Evolutionary conservation across 805 yeast species (phyloP), one percentile per base, ranked within the genome.

Genomic region (Candida peoriensis): DNA sequence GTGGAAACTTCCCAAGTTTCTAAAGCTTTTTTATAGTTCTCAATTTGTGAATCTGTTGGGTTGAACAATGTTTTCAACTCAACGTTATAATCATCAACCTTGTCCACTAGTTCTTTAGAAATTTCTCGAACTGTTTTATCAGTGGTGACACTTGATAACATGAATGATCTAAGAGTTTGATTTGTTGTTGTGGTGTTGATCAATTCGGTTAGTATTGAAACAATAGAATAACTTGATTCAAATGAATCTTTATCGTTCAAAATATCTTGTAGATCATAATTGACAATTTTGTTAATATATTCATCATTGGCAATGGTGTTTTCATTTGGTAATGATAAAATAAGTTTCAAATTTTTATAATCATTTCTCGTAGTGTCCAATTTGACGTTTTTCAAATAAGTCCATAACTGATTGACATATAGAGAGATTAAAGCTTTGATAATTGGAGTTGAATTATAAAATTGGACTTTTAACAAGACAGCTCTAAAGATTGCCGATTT

Each of bases 11-110:
- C 48, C 35, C 22, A 43, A 23, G 42, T 45, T 26, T 42, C 54
- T 34, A 42, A 45, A 15, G 29, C 41, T 38, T 20, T 36, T 40
- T 39, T 50, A 41, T 34, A 50, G 14, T 36, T 39, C 5, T 33
- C 39, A 22, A 53, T 52, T 24, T 52, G 50, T 3, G 30, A 33
- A 17, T 55, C 59, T 2, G 44, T 41, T 20, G 63, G 57, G 23
- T 53, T 45, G 33, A 58, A 49, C 19, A 59, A 30, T n/a, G 60
- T 48, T 16, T 45, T 37, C 20, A 58, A 30, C 22, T 52, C 54
- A 21, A 43, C 35, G 27, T 51, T 43, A 24, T 36, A 39, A 20
- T 38, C 44, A 22, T 48, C 47, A 21, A 42, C 31, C 20, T 44
- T 42, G 6, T 34, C 20, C 9, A 35, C 24, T 14, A 48, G 30